phyloP scores from a whole-genome alignment of 192 early-diverging fungal genomes.

The Backusella westeae region DNA sequence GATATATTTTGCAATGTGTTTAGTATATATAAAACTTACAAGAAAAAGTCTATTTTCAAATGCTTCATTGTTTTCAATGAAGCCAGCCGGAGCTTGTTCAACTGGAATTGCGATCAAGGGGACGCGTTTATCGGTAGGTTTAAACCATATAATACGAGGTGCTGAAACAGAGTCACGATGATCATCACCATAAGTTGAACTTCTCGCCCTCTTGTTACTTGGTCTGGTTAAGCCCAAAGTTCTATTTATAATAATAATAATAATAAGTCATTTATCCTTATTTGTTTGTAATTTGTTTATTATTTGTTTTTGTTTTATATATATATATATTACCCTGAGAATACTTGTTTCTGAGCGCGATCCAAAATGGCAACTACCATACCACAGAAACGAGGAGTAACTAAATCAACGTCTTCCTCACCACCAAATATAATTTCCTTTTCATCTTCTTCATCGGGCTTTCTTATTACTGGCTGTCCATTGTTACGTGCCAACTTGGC shows the following conservation, averaged over 20 bases:
- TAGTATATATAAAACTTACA: constrained; percentile 20
- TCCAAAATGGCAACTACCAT: constrained; percentile 53
- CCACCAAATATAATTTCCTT: constrained; percentile 37
- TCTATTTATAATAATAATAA: neutral
- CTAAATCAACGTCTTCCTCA: constrained; percentile 39
- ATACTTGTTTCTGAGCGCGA: constrained; percentile 44
- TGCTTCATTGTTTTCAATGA: constrained; percentile 55
- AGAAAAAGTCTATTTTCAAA: constrained; percentile 56
- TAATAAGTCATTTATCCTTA: neutral
- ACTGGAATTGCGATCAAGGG: constrained; percentile 71
- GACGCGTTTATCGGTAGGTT: constrained; percentile 75
- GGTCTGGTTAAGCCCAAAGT: constrained; percentile 17
- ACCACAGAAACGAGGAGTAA: constrained; percentile 49
- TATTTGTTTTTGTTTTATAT: neutral
- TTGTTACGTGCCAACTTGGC: constrained; percentile 44
- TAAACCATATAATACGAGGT: constrained; percentile 69
- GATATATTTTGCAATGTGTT: neutral
- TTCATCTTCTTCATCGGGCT: constrained; percentile 49
- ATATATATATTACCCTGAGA: constrained; percentile 41
- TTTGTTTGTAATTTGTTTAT: neutral
- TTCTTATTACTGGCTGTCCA: constrained; percentile 44
- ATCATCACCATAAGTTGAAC: neutral
- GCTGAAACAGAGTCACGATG: constrained; percentile 47
- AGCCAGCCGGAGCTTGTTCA: constrained; percentile 61
- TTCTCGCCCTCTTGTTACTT: constrained; percentile 27